Evolutionary conservation across 1,139 yeast genomes (phyloP).

Genomic region (Kodamaea fungicola): DNA sequence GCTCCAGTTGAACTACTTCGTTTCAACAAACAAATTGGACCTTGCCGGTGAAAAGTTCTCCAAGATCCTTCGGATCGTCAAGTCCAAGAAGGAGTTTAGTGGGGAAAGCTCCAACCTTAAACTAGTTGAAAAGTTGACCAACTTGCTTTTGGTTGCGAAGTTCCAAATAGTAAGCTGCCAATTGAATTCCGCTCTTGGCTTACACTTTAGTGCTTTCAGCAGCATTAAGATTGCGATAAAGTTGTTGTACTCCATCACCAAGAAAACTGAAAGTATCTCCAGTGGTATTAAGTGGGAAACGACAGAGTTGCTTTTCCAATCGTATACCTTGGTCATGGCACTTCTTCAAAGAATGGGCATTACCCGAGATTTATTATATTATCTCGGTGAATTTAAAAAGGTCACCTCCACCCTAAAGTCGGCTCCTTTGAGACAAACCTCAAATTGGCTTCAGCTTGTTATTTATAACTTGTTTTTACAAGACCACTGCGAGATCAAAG

Average conservation of each 20-base stretch:
- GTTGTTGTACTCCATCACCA: constrained; percentile 38
- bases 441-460: constrained; percentile 19
- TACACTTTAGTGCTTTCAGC: constrained; percentile 23
- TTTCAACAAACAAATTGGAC: constrained; percentile 13
- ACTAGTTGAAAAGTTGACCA: constrained; percentile 24
- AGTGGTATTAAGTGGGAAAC: constrained; percentile 35
- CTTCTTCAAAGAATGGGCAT: constrained; percentile 46
- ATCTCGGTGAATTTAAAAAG: constrained; percentile 43
- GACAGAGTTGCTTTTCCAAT: constrained; percentile 25
- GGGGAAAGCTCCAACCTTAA: constrained; percentile 12
- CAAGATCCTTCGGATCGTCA: constrained; percentile 22
- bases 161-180: constrained; percentile 30
- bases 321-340: constrained; percentile 35
- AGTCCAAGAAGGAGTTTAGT: constrained; percentile 28
- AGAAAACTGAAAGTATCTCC: constrained; percentile 29
- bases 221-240: constrained; percentile 38
- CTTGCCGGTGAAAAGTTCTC: constrained; percentile 21
- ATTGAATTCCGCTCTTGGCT: constrained; percentile 14
- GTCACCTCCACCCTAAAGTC: constrained; percentile 23
- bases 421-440: constrained; percentile 27
- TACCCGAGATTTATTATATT: constrained; percentile 51
- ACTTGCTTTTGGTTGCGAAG: constrained; percentile 33
- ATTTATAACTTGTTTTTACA: constrained; percentile 14
- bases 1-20: constrained; percentile 26
- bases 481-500: constrained; percentile 8